Conservation (phyloP, 805 yeast genomes). For the Starmerella stigmatis region DNA sequence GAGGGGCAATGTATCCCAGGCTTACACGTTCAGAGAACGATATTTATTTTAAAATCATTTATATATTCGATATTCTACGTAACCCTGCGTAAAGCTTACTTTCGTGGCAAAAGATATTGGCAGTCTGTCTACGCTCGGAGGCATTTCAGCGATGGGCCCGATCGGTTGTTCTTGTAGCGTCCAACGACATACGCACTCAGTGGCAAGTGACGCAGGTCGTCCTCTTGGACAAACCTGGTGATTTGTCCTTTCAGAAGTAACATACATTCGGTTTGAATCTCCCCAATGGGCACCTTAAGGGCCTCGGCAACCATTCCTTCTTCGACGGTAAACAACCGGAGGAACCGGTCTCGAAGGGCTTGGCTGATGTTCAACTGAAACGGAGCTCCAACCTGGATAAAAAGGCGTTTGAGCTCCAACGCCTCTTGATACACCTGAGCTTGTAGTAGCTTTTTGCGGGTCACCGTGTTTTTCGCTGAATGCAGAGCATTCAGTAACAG, state of each 20-base stretch:
- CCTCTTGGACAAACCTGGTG: background rate
- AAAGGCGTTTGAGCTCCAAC: background rate
- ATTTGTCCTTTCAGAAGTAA: background rate
- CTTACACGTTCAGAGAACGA: slow-evolving; percentile 3
- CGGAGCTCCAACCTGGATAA: slow-evolving; percentile 8
- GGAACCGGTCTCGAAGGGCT: background rate
- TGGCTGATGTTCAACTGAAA: slow-evolving; percentile 17
- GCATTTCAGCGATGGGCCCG: too few relatives aligned
- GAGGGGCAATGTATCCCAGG: background rate
- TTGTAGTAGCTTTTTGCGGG: background rate
- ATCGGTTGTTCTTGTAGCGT: background rate
- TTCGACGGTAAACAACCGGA: background rate
- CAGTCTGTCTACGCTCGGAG: too few relatives aligned
- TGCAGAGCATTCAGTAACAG: background rate
- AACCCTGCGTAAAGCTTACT: background rate
- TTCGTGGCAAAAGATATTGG: too few relatives aligned
- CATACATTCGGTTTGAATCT: background rate
- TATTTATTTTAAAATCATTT: slow-evolving; percentile 5
- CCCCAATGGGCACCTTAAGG: background rate
- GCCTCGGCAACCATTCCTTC: too few relatives aligned
- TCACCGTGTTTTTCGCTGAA: slow-evolving; percentile 5
- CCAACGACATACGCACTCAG: background rate
- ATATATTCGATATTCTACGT: too few relatives aligned
- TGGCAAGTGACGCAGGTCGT: background rate
- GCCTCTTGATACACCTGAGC: background rate